Conservation (phyloP, 495 filamentous ascomycete species). For the Xylaria nigripes region DNA sequence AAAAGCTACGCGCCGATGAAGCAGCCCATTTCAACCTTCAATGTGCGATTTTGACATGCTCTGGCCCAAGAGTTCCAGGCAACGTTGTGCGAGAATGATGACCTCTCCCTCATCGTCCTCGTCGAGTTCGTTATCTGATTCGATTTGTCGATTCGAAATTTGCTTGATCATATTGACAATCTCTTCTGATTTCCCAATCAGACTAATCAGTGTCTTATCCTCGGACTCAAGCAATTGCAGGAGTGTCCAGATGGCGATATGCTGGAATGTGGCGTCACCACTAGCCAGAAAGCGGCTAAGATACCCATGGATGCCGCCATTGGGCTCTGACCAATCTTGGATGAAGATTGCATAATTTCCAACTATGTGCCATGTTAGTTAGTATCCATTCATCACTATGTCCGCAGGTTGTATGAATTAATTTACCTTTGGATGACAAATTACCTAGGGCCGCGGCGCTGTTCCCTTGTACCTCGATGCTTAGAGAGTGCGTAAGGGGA, state of each 20-base stretch:
- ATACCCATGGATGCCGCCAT: constrained; percentile 93
- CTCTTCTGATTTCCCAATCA: constrained; percentile 79
- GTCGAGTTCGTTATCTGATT: constrained; percentile 80
- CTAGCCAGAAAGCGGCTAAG: constrained; percentile 85
- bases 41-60: constrained; percentile 46
- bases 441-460: constrained; percentile 94
- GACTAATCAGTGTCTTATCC: constrained; percentile 71
- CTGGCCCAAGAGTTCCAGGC: constrained; percentile 75
- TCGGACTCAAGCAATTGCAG: constrained; percentile 93
- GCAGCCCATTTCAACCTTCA: constrained; percentile 36
- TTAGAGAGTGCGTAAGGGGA: constrained; percentile 86
- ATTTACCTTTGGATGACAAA: constrained; percentile 88
- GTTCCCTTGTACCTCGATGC: constrained; percentile 96
- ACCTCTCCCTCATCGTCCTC: constrained; percentile 89
- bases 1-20: neutral
- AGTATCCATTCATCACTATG: constrained; percentile 4
- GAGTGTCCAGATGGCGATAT: constrained; percentile 97
- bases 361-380: constrained; percentile 48
- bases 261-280: constrained; percentile 94
- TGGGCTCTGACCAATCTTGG: constrained; percentile 83
- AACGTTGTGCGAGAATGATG: constrained; percentile 81
- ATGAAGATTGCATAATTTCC: constrained; percentile 95
- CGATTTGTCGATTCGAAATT: constrained; percentile 83
- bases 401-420: neutral
- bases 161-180: constrained; percentile 83